Evolutionary conservation across 2,329 filamentous ascomycete species (phyloP), one percentile per base, ranked within the genome.

Genomic region (Fusarium mexicanum): DNA sequence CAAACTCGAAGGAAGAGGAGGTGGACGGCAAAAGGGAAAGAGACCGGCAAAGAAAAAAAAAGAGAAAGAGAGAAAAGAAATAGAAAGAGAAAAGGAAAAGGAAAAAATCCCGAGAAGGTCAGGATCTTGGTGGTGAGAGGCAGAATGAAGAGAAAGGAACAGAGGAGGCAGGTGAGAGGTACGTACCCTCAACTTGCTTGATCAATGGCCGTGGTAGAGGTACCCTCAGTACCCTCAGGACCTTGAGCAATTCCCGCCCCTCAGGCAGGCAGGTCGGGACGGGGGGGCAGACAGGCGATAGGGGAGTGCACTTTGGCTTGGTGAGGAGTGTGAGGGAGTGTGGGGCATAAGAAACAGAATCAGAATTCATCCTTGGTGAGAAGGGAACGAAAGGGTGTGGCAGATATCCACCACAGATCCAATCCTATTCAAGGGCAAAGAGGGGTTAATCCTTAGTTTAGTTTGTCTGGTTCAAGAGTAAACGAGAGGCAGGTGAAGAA

Each of bases 1-100:
- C 37, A 87, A 88, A 74, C 87, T 87, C 77, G 80, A 83, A 85
- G 84, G 61, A 58, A 80, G 79, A 80, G 79, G 77, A 80, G 76
- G 78, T 79, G 76, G 77, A 77, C 67, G 67, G 67, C 67, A 71
- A 70, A 70, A 66, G 67, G 26, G 60, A 71, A 71, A 50, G 67
- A 70, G 61, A 71, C 67, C 79, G 76, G 69, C 72, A 76, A 72
- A 79, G 58, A 65, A 64, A 71, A 67, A 79, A 76, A 77, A 75
- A 61, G 67, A 64, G 72, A 71, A 64, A 75, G 67, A 75, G 79
- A 71, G 66, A 75, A 51, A 51, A 24, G 48, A 35, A 51, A 51
- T 78, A 75, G 76, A 76, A 77, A 79, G 69, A 70, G 72, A 72
- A 76, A 71, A 69, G 75, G 78, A 64, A 71, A 70, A 69, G 57